Percentiles rank a stretch among this genome's conserved stretches.
Evolutionary conservation across 345 rosid species (phyloP).

Genomic region (Sapria himalayana): DNA sequence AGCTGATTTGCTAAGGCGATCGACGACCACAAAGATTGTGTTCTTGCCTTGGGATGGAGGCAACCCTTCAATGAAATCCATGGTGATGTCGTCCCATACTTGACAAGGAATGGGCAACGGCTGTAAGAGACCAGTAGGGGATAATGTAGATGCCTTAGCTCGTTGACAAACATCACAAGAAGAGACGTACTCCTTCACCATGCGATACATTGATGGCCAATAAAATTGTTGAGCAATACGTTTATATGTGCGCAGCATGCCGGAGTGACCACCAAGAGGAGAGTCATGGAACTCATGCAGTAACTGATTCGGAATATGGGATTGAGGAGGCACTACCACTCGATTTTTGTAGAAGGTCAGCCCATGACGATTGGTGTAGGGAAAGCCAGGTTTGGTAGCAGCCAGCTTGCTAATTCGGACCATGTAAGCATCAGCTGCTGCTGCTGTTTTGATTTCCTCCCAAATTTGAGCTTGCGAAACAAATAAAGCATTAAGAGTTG

Average conservation of each 20-base stretch:
- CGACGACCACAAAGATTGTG: constrained; percentile 5
- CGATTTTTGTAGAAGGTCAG: neutral
- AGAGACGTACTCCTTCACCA: neutral
- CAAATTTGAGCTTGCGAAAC: neutral
- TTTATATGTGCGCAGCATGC: neutral
- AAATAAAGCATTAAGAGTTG: neutral
- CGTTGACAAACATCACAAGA: constrained; percentile 5
- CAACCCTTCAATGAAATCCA: constrained; percentile 2
- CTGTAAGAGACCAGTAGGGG: neutral
- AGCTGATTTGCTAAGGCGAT: neutral
- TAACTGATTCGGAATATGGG: neutral
- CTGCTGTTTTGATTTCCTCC: no score
- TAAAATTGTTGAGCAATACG: neutral
- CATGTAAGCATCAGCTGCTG: neutral
- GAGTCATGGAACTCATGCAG: neutral
- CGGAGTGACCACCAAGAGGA: neutral
- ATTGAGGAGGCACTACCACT: neutral
- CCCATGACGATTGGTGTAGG: neutral
- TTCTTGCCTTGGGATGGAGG: neutral
- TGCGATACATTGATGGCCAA: neutral
- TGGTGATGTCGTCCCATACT: neutral
- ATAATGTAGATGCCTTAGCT: neutral
- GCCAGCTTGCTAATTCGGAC: neutral
- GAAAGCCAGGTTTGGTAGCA: neutral
- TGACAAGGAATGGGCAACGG: neutral